Base-by-base conservation (phyloP, 768 basidiomycete genomes). In the Termitomyces sp. region DNA sequence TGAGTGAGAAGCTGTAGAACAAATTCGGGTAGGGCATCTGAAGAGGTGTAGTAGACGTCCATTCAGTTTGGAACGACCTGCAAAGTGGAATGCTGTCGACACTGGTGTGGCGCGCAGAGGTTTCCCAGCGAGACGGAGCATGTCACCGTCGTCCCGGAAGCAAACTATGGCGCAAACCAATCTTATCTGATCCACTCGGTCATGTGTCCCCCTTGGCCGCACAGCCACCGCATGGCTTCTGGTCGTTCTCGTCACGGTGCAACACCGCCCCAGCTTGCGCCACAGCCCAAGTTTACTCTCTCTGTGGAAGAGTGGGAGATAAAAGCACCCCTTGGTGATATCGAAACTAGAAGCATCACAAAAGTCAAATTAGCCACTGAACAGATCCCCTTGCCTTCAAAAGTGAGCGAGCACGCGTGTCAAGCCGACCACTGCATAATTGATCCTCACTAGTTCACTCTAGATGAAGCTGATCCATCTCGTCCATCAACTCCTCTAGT, bases 271-370 rank as follows among this genome's bases (percentile, higher is more conserved):
- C 55, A 56, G 37, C 54, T 60, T 34, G 45, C 63, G 30, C 63
- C 64, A 5, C 68, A 64, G 44, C 45, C 66, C 19, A 83, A 76
- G 63, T 65, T 72, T 1, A 72, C 73, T 1, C 74, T 91, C 35
- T 85, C 76, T 41, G 75, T 96, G 3, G 94, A 97, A 66, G 92
- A 96, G 72, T 98, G 95, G 95, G 94, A 97, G 62, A 69, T 82
- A 0, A 87, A 82, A 60, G 83, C 93, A 0, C 90, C 91, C 2
- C 69, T 98, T 30, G 77, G 75, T 30, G 88, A 95, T 44, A 64
- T 78, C 11, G 86, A 90, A 64, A 72, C 78, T 17, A 78, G 77
- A 53, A 93, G 88, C 59, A 77, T 96, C 19, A 74, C 74, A 9
- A 67, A 71, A 9, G 65, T 95, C 45, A 87, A 88, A 65, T 67